Percentiles rank a stretch among this genome's conserved stretches.
Evolutionary conservation across 2,329 filamentous ascomycete species (phyloP).

Genomic region (Aureobasidium sp.): DNA sequence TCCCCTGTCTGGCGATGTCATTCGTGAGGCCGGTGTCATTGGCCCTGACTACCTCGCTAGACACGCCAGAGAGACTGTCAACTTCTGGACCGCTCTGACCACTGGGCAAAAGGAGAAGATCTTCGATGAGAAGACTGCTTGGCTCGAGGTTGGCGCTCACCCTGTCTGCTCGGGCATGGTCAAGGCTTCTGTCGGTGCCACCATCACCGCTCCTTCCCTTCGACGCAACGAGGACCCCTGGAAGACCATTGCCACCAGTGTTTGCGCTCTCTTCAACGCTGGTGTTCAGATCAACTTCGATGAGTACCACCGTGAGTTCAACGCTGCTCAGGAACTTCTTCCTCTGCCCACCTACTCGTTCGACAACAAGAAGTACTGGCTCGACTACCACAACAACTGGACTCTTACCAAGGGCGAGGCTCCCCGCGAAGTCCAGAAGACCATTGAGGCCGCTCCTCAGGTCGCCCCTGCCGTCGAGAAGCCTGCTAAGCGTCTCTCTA

Average conservation of each 20-base stretch:
- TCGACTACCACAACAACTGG: constrained; percentile 67
- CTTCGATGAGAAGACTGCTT: constrained; percentile 60
- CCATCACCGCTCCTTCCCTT: constrained; percentile 53
- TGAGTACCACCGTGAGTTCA: constrained; percentile 60
- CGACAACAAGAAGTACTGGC: constrained; percentile 66
- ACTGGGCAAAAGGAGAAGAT: constrained; percentile 51
- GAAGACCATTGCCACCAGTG: constrained; percentile 54
- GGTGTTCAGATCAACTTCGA: constrained; percentile 63
- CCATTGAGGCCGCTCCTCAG: constrained; percentile 31
- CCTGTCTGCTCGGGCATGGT: constrained; percentile 63
- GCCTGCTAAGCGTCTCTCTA: constrained; percentile 50
- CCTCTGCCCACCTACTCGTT: constrained; percentile 62
- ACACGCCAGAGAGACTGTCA: constrained; percentile 61
- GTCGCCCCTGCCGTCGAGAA: constrained; percentile 36
- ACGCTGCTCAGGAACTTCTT: constrained; percentile 51
- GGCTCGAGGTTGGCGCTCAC: constrained; percentile 69
- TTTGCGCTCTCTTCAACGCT: constrained; percentile 54
- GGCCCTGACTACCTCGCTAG: constrained; percentile 56
- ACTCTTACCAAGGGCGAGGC: constrained; percentile 61
- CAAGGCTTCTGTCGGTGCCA: constrained; percentile 54
- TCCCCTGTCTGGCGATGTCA: constrained; percentile 55
- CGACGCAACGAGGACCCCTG: constrained; percentile 57
- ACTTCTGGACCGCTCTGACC: constrained; percentile 58
- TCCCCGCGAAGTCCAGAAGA: constrained; percentile 34
- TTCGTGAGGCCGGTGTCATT: constrained; percentile 51